phyloP scores from a whole-genome alignment of 2,329 filamentous ascomycete genomes.

The Fusarium sp. region DNA sequence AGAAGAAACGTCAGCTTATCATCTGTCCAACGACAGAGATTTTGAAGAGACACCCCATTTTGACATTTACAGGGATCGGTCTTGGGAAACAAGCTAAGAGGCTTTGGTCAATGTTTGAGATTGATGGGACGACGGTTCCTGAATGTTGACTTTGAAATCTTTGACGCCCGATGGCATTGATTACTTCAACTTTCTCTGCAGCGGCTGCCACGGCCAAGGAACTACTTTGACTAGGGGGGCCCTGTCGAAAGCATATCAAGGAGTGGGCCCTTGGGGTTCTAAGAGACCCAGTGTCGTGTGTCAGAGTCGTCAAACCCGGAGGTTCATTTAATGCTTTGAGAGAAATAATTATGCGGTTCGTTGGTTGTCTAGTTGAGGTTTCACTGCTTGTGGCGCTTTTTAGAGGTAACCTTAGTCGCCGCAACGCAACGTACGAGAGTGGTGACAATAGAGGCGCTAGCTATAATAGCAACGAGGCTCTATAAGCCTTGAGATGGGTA shows the following conservation, averaged over 20 bases:
- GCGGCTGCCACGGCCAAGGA: slow-evolving; percentile 16
- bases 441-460: not conserved
- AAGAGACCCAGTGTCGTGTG: slow-evolving; percentile 30
- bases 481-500: not conserved
- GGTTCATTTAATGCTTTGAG: slow-evolving; percentile 12
- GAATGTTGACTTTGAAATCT: slow-evolving; percentile 28
- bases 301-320: slow-evolving; percentile 25
- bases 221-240: slow-evolving; percentile 16
- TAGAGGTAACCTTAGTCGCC: not conserved
- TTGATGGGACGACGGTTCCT: slow-evolving; percentile 58
- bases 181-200: slow-evolving; percentile 5
- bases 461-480: not conserved
- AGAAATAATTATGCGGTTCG: slow-evolving; percentile 7
- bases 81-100: slow-evolving; percentile 35
- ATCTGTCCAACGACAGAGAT: slow-evolving; percentile 14
- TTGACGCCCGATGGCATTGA: slow-evolving; percentile 14
- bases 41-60: not conserved
- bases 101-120: slow-evolving; percentile 57
- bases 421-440: not conserved
- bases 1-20: slow-evolving; percentile 28
- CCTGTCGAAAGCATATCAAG: slow-evolving; percentile 25
- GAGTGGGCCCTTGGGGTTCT: slow-evolving; percentile 28
- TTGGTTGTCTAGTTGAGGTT: slow-evolving; percentile 8
- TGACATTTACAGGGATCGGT: not conserved
- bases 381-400: slow-evolving; percentile 16